Evolutionary conservation across 23 red algal species (phyloP).

Genomic region (Gracilaria vermiculophylla): DNA sequence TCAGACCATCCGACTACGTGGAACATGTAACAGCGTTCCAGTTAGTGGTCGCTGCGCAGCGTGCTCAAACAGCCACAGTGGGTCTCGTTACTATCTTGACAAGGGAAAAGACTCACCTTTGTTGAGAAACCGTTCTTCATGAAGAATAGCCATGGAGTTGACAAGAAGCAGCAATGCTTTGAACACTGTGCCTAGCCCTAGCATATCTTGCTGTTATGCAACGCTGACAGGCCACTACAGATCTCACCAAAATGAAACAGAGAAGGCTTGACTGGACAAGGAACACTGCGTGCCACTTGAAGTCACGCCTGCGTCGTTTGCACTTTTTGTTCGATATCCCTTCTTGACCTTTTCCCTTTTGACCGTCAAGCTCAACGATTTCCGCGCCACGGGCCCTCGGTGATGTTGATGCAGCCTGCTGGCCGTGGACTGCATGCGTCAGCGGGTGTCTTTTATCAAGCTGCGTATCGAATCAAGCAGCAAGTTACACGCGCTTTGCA

Average conservation of each 20-base stretch:
- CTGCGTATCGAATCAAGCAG: neutral
- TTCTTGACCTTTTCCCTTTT: too few relatives aligned
- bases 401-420: neutral
- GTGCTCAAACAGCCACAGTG: neutral
- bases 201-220: constrained; percentile 13
- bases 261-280: neutral
- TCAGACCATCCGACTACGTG: constrained; percentile 55
- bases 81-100: neutral
- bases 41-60: neutral
- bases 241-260: neutral
- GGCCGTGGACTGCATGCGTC: neutral
- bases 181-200: constrained; percentile 50
- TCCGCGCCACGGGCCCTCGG: neutral
- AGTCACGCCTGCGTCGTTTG: neutral
- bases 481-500: neutral
- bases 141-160: constrained; percentile 57
- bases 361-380: neutral
- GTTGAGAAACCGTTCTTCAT: constrained; percentile 60
- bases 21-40: neutral
- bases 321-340: too few relatives aligned
- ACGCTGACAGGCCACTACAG: neutral
- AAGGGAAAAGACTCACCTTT: constrained; percentile 18
- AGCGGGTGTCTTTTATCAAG: neutral
- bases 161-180: constrained; percentile 37
- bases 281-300: neutral